Evolutionary conservation across 2,329 filamentous ascomycete species (phyloP).

Genomic region (Dactylella cylindrospora): DNA sequence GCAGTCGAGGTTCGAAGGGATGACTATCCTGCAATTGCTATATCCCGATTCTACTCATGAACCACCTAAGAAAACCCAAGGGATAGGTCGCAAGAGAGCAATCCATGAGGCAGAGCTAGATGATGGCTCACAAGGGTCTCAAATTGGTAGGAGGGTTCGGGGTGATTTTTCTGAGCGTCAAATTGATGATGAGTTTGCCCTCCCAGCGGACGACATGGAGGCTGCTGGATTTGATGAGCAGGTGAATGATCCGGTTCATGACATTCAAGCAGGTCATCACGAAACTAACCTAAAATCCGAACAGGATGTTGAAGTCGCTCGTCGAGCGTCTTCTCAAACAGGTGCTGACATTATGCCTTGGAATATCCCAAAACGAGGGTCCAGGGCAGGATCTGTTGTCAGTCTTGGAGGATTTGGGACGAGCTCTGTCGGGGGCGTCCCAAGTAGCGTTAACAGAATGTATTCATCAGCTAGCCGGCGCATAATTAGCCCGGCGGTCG

Average conservation of each 20-base stretch:
- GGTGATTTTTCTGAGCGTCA: neutral
- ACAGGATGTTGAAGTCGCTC: conserved; percentile 23
- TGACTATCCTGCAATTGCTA: conserved; percentile 6
- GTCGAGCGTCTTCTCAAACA: conserved; percentile 7
- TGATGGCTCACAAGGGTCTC: conserved; percentile 20
- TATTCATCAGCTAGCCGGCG: conserved; percentile 18
- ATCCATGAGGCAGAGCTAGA: neutral
- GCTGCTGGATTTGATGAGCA: conserved; percentile 1
- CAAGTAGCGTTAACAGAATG: conserved; percentile 24
- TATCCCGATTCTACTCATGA: neutral
- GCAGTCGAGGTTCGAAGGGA: conserved; percentile 3
- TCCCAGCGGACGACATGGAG: neutral
- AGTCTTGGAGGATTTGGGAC: conserved; percentile 45
- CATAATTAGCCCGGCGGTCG: conserved; percentile 13
- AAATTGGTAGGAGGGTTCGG: conserved; percentile 24
- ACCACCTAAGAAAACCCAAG: neutral
- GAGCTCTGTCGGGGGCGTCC: conserved; percentile 45
- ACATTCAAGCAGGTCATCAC: too few relatives aligned
- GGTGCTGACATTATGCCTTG: conserved; percentile 35
- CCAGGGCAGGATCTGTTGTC: conserved; percentile 37
- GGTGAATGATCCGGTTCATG: conserved; percentile 4
- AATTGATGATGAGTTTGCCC: neutral
- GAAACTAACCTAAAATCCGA: too few relatives aligned
- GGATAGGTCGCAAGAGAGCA: neutral
- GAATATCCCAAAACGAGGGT: conserved; percentile 41